phyloP scores from a whole-genome alignment of 2,329 filamentous ascomycete genomes.

The Neofusicoccum sp. region DNA sequence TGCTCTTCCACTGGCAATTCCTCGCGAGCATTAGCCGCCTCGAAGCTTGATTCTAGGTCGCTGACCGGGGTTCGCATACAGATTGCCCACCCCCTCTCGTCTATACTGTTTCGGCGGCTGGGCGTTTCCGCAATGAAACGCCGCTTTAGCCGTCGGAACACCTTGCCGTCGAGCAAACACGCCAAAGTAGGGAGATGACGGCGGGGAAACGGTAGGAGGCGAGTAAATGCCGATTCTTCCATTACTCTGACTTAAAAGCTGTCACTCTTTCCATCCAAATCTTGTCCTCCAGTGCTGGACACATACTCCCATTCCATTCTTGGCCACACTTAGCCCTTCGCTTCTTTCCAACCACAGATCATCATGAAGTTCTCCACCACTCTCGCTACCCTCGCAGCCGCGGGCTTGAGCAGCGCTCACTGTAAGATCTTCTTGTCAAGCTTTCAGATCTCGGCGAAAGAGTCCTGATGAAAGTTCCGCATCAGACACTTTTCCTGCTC shows the following conservation, averaged over 20 bases:
- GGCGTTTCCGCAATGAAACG: not conserved
- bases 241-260: not conserved
- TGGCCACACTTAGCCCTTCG: not conserved
- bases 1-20: not conserved
- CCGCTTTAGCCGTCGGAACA: conserved; percentile 14
- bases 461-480: not conserved
- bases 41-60: not conserved
- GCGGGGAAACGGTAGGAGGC: not conserved
- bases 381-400: conserved; percentile 8
- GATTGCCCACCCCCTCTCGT: no score
- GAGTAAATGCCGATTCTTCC: not conserved
- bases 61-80: not conserved
- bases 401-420: conserved; percentile 15
- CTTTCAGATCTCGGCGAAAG: not conserved
- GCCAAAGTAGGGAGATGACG: not conserved
- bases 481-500: conserved; percentile 29
- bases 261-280: not conserved
- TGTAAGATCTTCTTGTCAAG: not conserved
- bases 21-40: not conserved
- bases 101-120: not conserved
- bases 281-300: conserved; percentile 9
- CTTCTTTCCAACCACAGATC: not conserved
- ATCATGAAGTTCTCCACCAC: conserved; percentile 16
- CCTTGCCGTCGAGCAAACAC: not conserved
- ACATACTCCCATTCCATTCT: conserved; percentile 1